Evolutionary conservation across 2,329 filamentous ascomycete species (phyloP).

Genomic region (Achaetomium macrosporum): DNA sequence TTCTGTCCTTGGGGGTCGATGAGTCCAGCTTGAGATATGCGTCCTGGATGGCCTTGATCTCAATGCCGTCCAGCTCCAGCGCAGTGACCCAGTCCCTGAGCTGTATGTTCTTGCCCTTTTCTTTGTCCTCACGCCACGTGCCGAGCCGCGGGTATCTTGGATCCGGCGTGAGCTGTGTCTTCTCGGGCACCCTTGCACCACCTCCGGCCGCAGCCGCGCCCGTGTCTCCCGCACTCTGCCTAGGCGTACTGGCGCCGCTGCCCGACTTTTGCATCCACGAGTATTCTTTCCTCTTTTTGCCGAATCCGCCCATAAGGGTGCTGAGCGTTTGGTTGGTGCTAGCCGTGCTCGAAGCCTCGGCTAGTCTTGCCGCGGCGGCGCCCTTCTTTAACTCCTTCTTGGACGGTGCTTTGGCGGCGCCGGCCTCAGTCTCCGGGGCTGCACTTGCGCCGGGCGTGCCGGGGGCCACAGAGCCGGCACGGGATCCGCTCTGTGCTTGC

Average conservation of each 20-base stretch:
- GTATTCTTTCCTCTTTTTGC: constrained; percentile 63
- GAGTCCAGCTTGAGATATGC: constrained; percentile 49
- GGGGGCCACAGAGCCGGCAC: constrained; percentile 52
- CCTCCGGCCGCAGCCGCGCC: constrained; percentile 26
- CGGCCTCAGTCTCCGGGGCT: constrained; percentile 50
- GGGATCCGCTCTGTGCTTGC: constrained; percentile 43
- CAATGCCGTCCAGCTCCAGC: constrained; percentile 70
- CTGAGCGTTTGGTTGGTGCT: constrained; percentile 76
- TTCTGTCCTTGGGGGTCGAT: constrained; percentile 12
- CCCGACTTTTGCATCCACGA: constrained; percentile 63
- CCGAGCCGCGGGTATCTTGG: constrained; percentile 58
- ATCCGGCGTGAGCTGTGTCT: constrained; percentile 47
- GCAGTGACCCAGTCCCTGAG: constrained; percentile 75
- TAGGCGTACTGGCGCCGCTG: constrained; percentile 50
- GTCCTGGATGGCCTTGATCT: constrained; percentile 55
- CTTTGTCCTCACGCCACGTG: constrained; percentile 71
- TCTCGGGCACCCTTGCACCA: constrained; percentile 27
- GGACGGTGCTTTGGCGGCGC: constrained; percentile 55
- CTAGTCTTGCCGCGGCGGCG: constrained; percentile 68
- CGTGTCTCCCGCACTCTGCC: constrained; percentile 29
- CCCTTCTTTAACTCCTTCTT: constrained; percentile 84
- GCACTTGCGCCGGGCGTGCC: constrained; percentile 58
- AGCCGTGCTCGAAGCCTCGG: constrained; percentile 71
- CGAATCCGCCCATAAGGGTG: constrained; percentile 64
- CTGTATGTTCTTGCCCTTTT: constrained; percentile 73